Evolutionary conservation across 2,329 filamentous ascomycete genomes (phyloP).

Genomic region (Ophiosphaerella korrae): DNA sequence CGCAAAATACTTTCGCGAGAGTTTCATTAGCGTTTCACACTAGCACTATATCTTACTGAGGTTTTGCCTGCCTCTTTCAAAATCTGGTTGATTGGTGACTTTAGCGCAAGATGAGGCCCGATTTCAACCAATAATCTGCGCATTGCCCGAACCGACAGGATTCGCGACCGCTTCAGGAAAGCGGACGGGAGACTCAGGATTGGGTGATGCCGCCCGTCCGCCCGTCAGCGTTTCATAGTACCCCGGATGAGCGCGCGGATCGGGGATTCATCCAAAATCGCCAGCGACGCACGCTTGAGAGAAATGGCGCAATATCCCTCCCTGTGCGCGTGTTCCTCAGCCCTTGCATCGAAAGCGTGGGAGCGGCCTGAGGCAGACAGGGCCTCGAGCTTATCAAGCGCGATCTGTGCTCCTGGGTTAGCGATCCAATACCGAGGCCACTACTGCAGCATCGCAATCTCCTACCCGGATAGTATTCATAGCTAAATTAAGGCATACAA

Average conservation of each 20-base stretch:
- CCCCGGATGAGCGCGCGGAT: constrained; percentile 7
- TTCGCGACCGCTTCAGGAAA: constrained; percentile 3
- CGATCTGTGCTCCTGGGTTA: constrained; percentile 10
- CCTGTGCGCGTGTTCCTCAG: constrained; percentile 28
- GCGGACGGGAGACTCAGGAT: constrained; percentile 16
- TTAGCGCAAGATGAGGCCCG: constrained; percentile 11
- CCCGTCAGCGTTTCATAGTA: constrained; percentile 6
- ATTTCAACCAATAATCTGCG: constrained; percentile 9
- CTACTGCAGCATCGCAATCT: constrained; percentile 30
- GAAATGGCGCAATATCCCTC: constrained; percentile 27
- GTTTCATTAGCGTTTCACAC: no score
- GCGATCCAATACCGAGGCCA: constrained; percentile 19
- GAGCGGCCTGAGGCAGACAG: constrained; percentile 21
- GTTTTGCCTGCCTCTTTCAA: background rate
- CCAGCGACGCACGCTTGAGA: constrained; percentile 7
- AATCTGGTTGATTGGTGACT: constrained; percentile 10
- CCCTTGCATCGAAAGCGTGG: constrained; percentile 29
- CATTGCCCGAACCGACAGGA: background rate
- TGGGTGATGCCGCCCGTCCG: constrained; percentile 16
- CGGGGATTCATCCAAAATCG: constrained; percentile 1
- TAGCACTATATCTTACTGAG: background rate
- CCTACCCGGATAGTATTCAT: constrained; percentile 16
- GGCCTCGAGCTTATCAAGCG: constrained; percentile 19
- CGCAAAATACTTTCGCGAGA: background rate
- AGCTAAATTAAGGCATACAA: constrained; percentile 32